These are phyloP conservation scores for Pleurotus tuber-regium DNA, from an alignment of 768 basidiomycete species.

Conservation along the genomic window DNA sequence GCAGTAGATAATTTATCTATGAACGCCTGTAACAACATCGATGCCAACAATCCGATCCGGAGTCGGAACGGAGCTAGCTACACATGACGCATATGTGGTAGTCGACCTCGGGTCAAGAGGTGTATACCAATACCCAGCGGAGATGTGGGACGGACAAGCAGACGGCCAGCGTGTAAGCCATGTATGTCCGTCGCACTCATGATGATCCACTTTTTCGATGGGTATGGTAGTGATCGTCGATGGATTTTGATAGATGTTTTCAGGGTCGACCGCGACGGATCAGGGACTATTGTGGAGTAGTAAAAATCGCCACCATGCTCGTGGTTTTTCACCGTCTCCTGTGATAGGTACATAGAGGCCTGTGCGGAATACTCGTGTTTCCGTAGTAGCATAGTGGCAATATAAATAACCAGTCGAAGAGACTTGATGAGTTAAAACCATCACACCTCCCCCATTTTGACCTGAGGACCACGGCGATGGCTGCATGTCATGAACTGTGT, in stretches of 20 bases:
- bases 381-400: neutral
- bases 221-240: conserved; percentile 1
- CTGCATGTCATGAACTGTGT: too few species aligned
- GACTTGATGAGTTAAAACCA: too few species aligned
- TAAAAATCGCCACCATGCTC: too few species aligned
- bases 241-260: neutral
- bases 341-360: too few species aligned
- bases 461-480: neutral
- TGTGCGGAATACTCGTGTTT: conserved; percentile 5
- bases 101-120: neutral
- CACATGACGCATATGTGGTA: neutral
- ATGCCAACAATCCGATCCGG: neutral
- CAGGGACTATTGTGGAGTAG: too few species aligned
- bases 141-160: neutral
- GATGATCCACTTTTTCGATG: neutral
- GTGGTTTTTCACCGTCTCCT: too few species aligned
- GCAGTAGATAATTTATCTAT: neutral
- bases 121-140: neutral
- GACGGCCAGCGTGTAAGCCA: too few species aligned
- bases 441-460: too few species aligned
- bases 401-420: neutral
- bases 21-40: neutral
- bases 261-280: too few species aligned
- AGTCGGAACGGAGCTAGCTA: conserved; percentile 5
- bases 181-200: too few species aligned